Evolutionary conservation across 2,329 filamentous ascomycete species (phyloP), one percentile per base, ranked within the genome.

Genomic region (Pseudocercospora crystallina): DNA sequence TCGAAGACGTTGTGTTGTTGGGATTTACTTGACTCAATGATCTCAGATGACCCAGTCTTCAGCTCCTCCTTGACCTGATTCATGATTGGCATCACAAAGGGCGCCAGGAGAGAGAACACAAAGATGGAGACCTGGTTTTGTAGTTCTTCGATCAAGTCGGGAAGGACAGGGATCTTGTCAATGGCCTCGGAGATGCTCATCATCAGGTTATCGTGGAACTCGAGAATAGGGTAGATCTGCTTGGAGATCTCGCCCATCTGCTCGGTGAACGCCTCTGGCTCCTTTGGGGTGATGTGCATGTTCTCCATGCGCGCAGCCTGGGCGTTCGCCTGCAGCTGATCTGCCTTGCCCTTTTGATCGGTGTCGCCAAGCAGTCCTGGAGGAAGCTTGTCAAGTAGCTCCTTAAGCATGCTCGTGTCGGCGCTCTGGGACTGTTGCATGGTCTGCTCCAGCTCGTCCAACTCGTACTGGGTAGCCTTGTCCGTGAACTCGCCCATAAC

Each of bases 151-250:
- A 96, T 80, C 36, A 96, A 77, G 61, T 95, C 86, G 46, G 89
- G 89, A 13, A 96, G 76, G 34, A 95, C 79, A 0, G 91, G 91
- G 35, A 96, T 90, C 59, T 88, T 85, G 70, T 95, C 88, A 53
- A 96, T 85, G 10, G 89, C 84, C 62, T 86, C 77, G 40, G 82
- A 82, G 63, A 96, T 91, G 44, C 73, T 75, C 74, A 92, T 85
- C 79, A 96, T 84, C 53, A 96, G 76, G 43, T 92, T 84, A 67
- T 96, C 91, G 65, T 96, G 91, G 77, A 90, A 95, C 69, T 95
- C 80, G 53, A 96, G 86, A 57, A 90, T 87, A 1, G 92, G 91
- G 76, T 92, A 92, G 60, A 96, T 86, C 69, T 95, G 86, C 67
- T 80, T 75, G 59, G 86, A 87, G 43, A 90, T 77, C 55, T 89